phyloP scores from a whole-genome alignment of 164 flowering plant species.

The Vitis rupestris region DNA sequence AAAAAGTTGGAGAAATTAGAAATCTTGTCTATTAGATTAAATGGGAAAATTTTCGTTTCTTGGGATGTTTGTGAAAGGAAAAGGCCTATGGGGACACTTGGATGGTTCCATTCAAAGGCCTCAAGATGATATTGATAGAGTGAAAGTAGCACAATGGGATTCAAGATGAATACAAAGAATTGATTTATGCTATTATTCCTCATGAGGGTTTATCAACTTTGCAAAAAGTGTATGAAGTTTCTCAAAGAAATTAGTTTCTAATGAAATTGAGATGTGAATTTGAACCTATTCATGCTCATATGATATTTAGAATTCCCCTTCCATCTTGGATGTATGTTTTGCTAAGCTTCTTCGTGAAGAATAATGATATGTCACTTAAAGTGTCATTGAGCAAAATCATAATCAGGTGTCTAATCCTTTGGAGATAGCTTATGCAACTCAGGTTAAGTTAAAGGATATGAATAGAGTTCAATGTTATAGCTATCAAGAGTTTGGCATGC shows the following conservation, averaged over 20 bases:
- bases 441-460: not conserved
- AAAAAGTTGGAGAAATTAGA: too few relatives aligned
- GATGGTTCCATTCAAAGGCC: slow-evolving; percentile 3
- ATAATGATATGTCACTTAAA: not conserved
- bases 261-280: slow-evolving; percentile 5
- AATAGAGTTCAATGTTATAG: not conserved
- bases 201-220: not conserved
- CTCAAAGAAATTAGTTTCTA: not conserved
- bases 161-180: not conserved
- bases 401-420: not conserved
- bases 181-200: not conserved
- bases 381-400: not conserved
- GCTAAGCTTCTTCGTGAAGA: slow-evolving; percentile 2
- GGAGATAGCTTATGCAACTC: not conserved
- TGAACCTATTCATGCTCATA: not conserved
- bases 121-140: not conserved
- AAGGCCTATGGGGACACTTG: not conserved
- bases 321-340: slow-evolving; percentile 8
- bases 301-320: not conserved
- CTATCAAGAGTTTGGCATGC: too few relatives aligned
- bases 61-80: not conserved
- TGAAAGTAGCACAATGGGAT: not conserved
- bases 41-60: too few relatives aligned
- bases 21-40: too few relatives aligned
- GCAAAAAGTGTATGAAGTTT: not conserved